Evolutionary conservation across 2,329 filamentous ascomycete genomes (phyloP).

Genomic region (Nigrograna mackinnonii): DNA sequence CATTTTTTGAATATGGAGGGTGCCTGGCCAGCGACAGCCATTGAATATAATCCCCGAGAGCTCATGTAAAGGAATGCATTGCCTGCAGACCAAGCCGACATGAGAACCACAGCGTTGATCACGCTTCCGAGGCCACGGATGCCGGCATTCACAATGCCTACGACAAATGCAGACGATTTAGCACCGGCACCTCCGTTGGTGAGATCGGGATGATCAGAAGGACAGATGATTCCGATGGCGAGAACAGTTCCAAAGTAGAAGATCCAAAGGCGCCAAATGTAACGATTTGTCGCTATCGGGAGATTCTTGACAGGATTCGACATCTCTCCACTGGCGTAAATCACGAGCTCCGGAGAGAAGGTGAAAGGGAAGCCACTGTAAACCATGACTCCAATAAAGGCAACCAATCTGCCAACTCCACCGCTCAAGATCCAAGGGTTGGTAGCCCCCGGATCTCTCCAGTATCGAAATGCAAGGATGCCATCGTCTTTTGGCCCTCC

Average conservation of each 20-base stretch:
- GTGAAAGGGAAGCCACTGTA: conserved; percentile 65
- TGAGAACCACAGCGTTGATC: background rate
- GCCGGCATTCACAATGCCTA: background rate
- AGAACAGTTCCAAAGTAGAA: conserved; percentile 43
- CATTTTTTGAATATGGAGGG: conserved; percentile 7
- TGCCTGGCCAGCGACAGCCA: background rate
- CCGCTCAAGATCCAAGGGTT: conserved; percentile 63
- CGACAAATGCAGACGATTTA: background rate
- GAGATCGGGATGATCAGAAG: background rate
- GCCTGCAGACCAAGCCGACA: background rate
- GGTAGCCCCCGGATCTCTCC: conserved; percentile 56
- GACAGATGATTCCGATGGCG: background rate
- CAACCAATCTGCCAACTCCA: no score
- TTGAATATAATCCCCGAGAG: background rate
- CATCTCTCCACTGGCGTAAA: conserved; percentile 61
- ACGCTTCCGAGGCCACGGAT: background rate
- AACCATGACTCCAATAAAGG: conserved; percentile 65
- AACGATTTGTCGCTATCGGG: conserved; percentile 46
- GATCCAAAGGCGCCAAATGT: conserved; percentile 48
- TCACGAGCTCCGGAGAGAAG: conserved; percentile 64
- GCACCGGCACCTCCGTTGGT: background rate
- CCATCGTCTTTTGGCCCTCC: conserved; percentile 60
- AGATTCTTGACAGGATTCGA: conserved; percentile 53
- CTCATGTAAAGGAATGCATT: background rate
- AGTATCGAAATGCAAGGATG: conserved; percentile 64